A percentile compares a stretch with the other conserved stretches of the same genome.
These are phyloP conservation scores for Kluyveromyces dobzhanskii DNA, from an alignment of 805 yeast species.

Conservation along the genomic window DNA sequence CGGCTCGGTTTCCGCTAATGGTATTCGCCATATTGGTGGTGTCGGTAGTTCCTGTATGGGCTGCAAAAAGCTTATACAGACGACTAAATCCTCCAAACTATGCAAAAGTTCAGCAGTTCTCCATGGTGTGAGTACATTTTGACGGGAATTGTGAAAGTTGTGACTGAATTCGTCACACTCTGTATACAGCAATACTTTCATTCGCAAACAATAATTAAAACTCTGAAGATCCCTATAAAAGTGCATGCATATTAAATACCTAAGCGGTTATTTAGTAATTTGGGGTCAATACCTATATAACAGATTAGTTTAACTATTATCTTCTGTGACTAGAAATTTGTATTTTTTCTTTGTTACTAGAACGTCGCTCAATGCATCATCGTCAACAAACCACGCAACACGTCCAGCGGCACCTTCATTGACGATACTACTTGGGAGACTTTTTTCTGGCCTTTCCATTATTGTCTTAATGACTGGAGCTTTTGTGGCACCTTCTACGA, in stretches of 20 bases:
- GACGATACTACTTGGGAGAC: slow-evolving; percentile 86
- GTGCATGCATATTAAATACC: too few relatives aligned
- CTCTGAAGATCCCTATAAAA: too few relatives aligned
- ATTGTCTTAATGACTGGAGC: slow-evolving; percentile 87
- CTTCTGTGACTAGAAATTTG: slow-evolving; percentile 12
- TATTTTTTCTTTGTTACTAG: slow-evolving; percentile 32
- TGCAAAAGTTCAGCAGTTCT: slow-evolving; percentile 82
- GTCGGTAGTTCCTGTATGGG: slow-evolving; percentile 86
- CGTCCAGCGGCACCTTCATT: slow-evolving; percentile 96
- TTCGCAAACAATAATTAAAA: neutral
- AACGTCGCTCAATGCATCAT: slow-evolving; percentile 80
- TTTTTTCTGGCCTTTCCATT: slow-evolving; percentile 96
- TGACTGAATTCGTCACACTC: too few relatives aligned
- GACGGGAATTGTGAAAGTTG: too few relatives aligned
- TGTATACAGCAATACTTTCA: neutral
- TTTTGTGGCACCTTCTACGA: slow-evolving; percentile 92
- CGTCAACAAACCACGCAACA: slow-evolving; percentile 96
- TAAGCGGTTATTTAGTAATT: too few relatives aligned
- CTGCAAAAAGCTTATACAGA: slow-evolving; percentile 65
- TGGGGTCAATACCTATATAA: too few relatives aligned
- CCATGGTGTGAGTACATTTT: slow-evolving; percentile 38
- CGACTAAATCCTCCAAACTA: slow-evolving; percentile 87
- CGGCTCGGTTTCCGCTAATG: slow-evolving; percentile 63
- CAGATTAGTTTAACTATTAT: neutral
- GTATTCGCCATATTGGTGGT: slow-evolving; percentile 51